phyloP scores from a whole-genome alignment of 371 early-diverging fungal genomes.

The Mucor saturninus region DNA sequence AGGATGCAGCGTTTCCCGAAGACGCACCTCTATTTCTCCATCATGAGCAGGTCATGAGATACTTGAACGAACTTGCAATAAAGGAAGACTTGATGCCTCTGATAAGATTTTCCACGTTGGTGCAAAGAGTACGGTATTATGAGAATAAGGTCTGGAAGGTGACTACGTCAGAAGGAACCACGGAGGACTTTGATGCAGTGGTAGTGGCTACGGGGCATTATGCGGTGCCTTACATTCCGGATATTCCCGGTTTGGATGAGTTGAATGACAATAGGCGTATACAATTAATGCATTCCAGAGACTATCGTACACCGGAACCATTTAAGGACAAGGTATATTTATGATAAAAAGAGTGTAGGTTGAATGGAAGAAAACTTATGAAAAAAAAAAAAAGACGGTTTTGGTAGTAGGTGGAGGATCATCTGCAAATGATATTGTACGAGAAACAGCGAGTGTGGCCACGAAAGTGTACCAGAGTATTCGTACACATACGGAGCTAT shows the following conservation, averaged over 20 bases:
- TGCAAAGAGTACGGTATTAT: constrained; percentile 35
- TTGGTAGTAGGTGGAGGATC: constrained; percentile 58
- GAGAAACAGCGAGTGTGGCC: constrained; percentile 49
- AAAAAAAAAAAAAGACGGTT: constrained; percentile 29
- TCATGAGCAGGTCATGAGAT: constrained; percentile 50
- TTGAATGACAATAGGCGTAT: constrained; percentile 17
- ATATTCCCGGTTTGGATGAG: constrained; percentile 45
- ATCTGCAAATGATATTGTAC: constrained; percentile 58
- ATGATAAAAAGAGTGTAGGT: background rate
- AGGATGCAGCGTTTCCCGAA: constrained; percentile 51
- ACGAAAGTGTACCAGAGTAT: constrained; percentile 50
- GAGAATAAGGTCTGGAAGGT: constrained; percentile 29
- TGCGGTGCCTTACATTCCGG: constrained; percentile 59
- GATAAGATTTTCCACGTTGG: constrained; percentile 54
- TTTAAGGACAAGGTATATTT: constrained; percentile 45
- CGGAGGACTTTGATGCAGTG: constrained; percentile 57
- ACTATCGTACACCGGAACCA: constrained; percentile 53
- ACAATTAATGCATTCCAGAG: constrained; percentile 55
- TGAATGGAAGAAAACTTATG: background rate
- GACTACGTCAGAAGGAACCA: background rate
- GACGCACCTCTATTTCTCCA: constrained; percentile 47
- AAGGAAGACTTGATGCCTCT: constrained; percentile 27
- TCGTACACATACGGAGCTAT: constrained; percentile 33
- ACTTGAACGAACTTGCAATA: constrained; percentile 46
- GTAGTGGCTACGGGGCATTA: constrained; percentile 68